Evolutionary conservation across 768 basidiomycete species (phyloP).

Genomic region (Lentinula guzmanii): DNA sequence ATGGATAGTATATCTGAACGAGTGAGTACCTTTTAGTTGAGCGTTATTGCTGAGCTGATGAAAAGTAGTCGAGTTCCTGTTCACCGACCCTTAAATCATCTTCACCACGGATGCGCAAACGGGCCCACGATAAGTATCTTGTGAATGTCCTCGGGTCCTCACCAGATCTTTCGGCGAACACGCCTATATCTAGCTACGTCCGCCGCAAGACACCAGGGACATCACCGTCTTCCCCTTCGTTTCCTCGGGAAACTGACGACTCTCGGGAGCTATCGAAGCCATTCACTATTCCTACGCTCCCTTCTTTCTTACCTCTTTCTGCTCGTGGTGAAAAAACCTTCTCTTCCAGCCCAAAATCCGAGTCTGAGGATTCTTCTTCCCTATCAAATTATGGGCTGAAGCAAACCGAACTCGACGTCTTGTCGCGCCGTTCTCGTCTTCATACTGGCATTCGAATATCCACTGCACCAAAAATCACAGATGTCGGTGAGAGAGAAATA

Average conservation of each 20-base stretch:
- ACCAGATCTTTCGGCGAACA: constrained; percentile 53
- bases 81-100: constrained; percentile 30
- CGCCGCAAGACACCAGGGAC: constrained; percentile 74
- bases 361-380: constrained; percentile 20
- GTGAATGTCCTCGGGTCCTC: constrained; percentile 44
- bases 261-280: constrained; percentile 36
- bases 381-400: constrained; percentile 11
- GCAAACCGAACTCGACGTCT: constrained; percentile 17
- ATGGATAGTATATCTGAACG: constrained; percentile 22
- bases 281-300: constrained; percentile 61
- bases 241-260: constrained; percentile 39
- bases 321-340: constrained; percentile 33
- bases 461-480: constrained; percentile 28
- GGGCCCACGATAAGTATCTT: constrained; percentile 38
- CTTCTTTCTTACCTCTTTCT: constrained; percentile 42
- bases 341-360: constrained; percentile 32
- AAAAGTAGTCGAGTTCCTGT: constrained; percentile 26
- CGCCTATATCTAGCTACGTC: constrained; percentile 75
- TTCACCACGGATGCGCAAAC: constrained; percentile 36
- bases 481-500: constrained; percentile 14
- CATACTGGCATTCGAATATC: constrained; percentile 41
- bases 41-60: background rate
- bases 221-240: constrained; percentile 65
- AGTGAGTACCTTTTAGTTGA: constrained; percentile 17
- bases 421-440: constrained; percentile 27